Evolutionary conservation across 2,329 filamentous ascomycete species (phyloP).

Genomic region (Cryphonectria parasitica): DNA sequence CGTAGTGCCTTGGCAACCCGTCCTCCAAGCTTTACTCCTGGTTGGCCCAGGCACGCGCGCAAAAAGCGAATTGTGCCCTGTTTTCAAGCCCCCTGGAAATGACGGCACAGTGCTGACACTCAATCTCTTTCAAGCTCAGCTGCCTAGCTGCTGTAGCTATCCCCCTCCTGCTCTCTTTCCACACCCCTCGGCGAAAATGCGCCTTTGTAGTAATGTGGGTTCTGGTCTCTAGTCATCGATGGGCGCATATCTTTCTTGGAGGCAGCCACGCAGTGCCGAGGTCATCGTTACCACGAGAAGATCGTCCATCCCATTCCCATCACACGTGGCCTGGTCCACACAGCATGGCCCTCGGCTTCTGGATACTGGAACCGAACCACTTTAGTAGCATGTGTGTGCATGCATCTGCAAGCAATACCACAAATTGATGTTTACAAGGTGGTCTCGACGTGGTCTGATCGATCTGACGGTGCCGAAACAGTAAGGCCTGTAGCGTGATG

Average conservation of each 20-base stretch:
- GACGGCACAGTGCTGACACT: slow-evolving; percentile 6
- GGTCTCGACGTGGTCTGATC: slow-evolving; percentile 5
- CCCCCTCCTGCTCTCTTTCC: neutral
- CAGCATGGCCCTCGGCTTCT: neutral
- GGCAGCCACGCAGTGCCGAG: neutral
- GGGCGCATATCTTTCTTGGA: neutral
- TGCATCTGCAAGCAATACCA: slow-evolving; percentile 3
- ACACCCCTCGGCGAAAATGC: neutral
- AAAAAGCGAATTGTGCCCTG: slow-evolving; percentile 14
- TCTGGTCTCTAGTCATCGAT: neutral
- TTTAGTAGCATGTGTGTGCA: neutral
- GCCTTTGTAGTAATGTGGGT: neutral
- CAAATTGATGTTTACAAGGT: neutral
- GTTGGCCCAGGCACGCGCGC: neutral
- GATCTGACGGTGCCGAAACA: neutral
- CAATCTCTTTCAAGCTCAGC: neutral
- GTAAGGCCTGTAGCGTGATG: neutral
- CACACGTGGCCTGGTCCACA: neutral
- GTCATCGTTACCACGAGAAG: neutral
- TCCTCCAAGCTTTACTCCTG: slow-evolving; percentile 4
- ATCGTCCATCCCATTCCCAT: neutral
- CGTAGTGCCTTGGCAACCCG: slow-evolving; percentile 18
- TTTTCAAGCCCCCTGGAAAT: neutral
- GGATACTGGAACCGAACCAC: neutral
- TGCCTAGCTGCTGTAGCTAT: neutral